Evolutionary conservation across 1,284 basidiomycete species (phyloP).

Genomic region (Fistulinella cinereoalba): DNA sequence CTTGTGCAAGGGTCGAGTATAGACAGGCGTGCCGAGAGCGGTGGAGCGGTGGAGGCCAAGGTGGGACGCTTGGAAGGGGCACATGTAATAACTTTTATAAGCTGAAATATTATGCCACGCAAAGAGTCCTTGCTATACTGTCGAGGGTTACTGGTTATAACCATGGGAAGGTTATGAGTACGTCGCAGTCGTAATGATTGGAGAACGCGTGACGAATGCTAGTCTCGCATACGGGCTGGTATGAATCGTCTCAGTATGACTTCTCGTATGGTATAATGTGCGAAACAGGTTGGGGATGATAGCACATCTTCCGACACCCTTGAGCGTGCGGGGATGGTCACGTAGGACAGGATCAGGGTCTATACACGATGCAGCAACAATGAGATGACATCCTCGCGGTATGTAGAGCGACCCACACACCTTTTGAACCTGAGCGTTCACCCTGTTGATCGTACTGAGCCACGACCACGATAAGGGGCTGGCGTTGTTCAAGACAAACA

Average conservation of each 20-base stretch:
- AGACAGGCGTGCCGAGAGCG: constrained; percentile 5
- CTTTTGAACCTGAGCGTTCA: constrained; percentile 97
- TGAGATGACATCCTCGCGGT: neutral
- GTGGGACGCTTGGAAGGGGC: neutral
- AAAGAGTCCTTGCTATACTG: neutral
- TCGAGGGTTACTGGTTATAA: too few species aligned
- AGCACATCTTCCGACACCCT: constrained; percentile 53
- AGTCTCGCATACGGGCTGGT: constrained; percentile 91
- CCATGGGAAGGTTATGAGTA: too few species aligned
- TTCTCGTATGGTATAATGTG: constrained; percentile 79
- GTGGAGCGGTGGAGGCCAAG: neutral
- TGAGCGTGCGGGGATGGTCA: constrained; percentile 78
- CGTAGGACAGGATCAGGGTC: constrained; percentile 88
- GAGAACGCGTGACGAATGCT: constrained; percentile 6
- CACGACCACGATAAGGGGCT: constrained; percentile 90
- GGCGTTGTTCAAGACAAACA: constrained; percentile 59
- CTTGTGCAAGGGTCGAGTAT: neutral
- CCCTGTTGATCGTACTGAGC: constrained; percentile 95
- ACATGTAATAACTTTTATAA: constrained; percentile 18
- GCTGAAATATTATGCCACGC: constrained; percentile 8
- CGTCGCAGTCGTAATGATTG: too few species aligned
- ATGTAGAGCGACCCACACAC: constrained; percentile 44
- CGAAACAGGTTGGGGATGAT: constrained; percentile 66
- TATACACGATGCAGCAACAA: constrained; percentile 30
- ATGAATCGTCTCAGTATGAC: constrained; percentile 85